Conservation (phyloP, 345 rosid species). For the Linum lewisii region DNA sequence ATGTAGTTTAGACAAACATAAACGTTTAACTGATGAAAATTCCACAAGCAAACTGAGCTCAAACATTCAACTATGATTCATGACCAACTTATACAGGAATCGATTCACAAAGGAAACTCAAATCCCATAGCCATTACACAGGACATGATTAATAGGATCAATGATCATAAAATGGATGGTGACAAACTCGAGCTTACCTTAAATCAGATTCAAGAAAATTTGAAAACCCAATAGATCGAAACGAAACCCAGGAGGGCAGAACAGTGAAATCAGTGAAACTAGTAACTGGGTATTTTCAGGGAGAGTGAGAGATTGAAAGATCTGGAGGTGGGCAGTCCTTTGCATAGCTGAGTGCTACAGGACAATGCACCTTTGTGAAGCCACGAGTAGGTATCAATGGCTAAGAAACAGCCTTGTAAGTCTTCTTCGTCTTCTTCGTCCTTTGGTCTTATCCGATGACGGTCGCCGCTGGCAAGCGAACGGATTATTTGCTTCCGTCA, state of each 20-base stretch:
- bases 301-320: constrained; percentile 10
- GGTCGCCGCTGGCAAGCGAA: not conserved
- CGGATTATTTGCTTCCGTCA: not conserved
- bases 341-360: constrained; percentile 64
- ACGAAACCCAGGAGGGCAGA: not conserved
- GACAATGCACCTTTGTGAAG: constrained; percentile 73
- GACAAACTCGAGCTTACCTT: too few species aligned
- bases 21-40: too few species aligned
- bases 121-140: too few species aligned
- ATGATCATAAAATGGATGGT: too few species aligned
- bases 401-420: constrained; percentile 65
- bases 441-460: not conserved
- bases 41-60: too few species aligned
- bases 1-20: too few species aligned
- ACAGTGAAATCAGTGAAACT: not conserved
- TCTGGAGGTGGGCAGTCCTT: constrained; percentile 56
- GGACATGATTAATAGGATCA: too few species aligned
- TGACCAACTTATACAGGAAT: too few species aligned
- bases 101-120: too few species aligned
- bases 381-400: constrained; percentile 95
- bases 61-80: too few species aligned
- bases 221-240: too few species aligned
- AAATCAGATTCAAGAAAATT: too few species aligned
- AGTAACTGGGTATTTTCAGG: not conserved
- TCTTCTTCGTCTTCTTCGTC: constrained; percentile 16